These are phyloP conservation scores for Ambrosia trifida DNA, from an alignment of 129 eudicot genomes.

Conservation along the genomic window DNA sequence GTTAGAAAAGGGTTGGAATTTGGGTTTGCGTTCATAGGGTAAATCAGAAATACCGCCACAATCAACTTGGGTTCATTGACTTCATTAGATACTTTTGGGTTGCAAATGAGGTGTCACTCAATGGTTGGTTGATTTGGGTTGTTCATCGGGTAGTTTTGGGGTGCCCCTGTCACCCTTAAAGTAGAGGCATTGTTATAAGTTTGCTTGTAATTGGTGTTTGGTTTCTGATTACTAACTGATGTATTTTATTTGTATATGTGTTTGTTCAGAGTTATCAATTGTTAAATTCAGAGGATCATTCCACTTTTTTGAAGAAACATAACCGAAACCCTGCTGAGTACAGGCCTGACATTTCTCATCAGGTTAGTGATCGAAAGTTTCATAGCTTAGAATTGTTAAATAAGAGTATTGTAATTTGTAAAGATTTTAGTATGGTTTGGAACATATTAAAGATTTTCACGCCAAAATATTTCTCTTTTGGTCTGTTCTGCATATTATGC, in stretches of 20 bases:
- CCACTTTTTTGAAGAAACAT: constrained; percentile 63
- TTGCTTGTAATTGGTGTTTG: too few relatives aligned
- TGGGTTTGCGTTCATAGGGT: too few relatives aligned
- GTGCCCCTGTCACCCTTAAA: background rate
- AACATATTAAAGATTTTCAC: background rate
- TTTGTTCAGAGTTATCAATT: constrained; percentile 73
- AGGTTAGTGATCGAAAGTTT: constrained; percentile 48
- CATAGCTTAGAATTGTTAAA: background rate
- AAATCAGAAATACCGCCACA: too few relatives aligned
- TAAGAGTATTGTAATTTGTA: background rate
- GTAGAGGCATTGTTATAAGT: too few relatives aligned
- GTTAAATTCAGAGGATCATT: constrained; percentile 88
- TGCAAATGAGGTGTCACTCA: too few relatives aligned
- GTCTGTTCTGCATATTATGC: background rate
- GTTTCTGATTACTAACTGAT: background rate
- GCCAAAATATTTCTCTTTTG: background rate
- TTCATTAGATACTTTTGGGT: too few relatives aligned
- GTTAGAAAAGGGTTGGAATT: too few relatives aligned
- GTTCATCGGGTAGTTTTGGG: background rate
- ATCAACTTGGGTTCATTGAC: too few relatives aligned
- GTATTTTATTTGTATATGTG: background rate
- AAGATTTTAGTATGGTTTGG: background rate
- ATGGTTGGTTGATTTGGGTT: background rate
- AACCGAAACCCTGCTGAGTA: constrained; percentile 76
- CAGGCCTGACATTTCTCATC: constrained; percentile 98